These are phyloP conservation scores for Magnusiomyces paraingens DNA, from an alignment of 1,139 yeast genomes.

Conservation along the genomic window DNA sequence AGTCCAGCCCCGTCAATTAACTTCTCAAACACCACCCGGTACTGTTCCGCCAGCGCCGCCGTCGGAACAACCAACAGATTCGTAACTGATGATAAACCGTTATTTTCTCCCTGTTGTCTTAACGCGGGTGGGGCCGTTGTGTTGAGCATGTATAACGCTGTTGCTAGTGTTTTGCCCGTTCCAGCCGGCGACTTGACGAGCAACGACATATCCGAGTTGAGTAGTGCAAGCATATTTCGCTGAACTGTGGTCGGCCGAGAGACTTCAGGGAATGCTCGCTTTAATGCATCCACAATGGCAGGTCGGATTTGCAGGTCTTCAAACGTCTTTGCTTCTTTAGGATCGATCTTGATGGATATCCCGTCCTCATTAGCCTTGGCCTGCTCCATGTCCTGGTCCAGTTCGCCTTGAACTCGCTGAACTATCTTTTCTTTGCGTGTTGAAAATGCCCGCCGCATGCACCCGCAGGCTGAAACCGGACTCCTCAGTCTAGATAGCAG, in stretches of 20 bases:
- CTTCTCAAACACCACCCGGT: constrained; percentile 37
- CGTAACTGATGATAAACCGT: constrained; percentile 17
- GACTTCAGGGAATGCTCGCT: constrained; percentile 16
- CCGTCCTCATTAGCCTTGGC: constrained; percentile 4
- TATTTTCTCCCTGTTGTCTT: not conserved
- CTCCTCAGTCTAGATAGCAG: not conserved
- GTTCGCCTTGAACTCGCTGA: not conserved
- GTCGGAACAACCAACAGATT: constrained; percentile 68
- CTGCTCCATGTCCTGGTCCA: constrained; percentile 5
- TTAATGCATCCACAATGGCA: constrained; percentile 13
- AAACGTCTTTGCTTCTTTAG: constrained; percentile 20
- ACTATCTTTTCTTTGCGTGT: constrained; percentile 1
- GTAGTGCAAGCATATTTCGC: constrained; percentile 28
- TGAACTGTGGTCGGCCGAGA: constrained; percentile 27
- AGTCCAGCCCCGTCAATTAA: constrained; percentile 44
- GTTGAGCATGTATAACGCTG: constrained; percentile 21
- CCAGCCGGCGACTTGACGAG: constrained; percentile 27
- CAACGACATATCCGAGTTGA: constrained; percentile 28
- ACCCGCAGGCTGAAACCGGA: not conserved
- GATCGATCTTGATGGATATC: constrained; percentile 22
- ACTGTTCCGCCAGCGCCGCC: constrained; percentile 73
- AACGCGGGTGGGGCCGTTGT: constrained; percentile 1
- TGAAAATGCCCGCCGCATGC: not conserved
- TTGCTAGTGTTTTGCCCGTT: constrained; percentile 29
- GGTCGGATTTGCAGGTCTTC: constrained; percentile 20